These are phyloP conservation scores for Artemisia argyi DNA, from an alignment of 129 eudicot genomes.

Conservation along the genomic window DNA sequence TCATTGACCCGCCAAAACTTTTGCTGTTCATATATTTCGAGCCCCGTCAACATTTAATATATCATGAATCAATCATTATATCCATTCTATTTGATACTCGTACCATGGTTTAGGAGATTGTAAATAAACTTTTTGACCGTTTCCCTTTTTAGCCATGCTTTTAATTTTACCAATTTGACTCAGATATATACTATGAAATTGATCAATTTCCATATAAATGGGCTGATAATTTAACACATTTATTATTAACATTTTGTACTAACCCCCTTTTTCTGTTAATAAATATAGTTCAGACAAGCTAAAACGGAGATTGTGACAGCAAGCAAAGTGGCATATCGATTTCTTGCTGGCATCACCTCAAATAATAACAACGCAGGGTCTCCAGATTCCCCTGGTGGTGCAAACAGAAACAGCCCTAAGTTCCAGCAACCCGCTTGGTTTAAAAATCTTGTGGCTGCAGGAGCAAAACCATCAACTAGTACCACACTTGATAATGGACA, in stretches of 20 bases:
- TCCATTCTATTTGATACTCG: too few relatives aligned
- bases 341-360: constrained; percentile 68
- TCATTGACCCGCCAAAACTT: neutral
- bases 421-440: constrained; percentile 84
- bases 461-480: constrained; percentile 77
- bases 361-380: constrained; percentile 37
- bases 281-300: constrained; percentile 84
- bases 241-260: neutral
- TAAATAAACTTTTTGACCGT: neutral
- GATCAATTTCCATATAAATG: neutral
- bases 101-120: too few relatives aligned
- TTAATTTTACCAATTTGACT: constrained; percentile 7
- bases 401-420: constrained; percentile 53
- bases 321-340: constrained; percentile 91
- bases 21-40: neutral
- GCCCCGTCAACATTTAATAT: neutral
- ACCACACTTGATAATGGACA: constrained; percentile 52
- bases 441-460: constrained; percentile 67
- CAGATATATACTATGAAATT: neutral
- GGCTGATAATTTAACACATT: neutral
- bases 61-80: neutral
- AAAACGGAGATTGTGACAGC: constrained; percentile 94
- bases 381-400: constrained; percentile 48
- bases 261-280: neutral
- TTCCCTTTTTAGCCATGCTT: neutral